A percentile compares a stretch with the other conserved stretches of the same genome.
phyloP scores from a whole-genome alignment of 805 yeast genomes.

The Suhomyces kilbournensis region DNA sequence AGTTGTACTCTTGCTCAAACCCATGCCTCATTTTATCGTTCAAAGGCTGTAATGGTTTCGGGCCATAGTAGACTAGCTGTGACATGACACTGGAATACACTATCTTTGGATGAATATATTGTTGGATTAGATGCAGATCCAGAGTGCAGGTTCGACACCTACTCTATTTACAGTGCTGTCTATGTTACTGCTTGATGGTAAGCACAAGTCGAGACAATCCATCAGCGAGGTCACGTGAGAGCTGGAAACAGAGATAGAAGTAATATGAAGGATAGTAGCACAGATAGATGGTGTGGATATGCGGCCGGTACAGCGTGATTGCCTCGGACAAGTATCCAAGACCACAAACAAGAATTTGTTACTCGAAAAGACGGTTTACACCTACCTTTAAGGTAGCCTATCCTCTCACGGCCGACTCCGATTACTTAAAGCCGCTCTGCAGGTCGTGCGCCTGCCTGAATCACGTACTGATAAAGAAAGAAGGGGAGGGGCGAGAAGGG shows the following conservation, averaged over 20 bases:
- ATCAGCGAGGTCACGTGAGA: not conserved
- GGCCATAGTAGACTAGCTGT: slow-evolving; percentile 22
- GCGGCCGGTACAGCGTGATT: not conserved
- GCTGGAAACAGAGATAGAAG: not conserved
- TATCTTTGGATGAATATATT: not conserved
- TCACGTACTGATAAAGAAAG: slow-evolving; percentile 3
- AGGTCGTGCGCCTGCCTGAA: not conserved
- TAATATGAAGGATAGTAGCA: not conserved
- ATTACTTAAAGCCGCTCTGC: not conserved
- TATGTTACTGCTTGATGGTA: not conserved
- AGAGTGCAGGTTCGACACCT: not conserved
- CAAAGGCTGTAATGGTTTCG: slow-evolving; percentile 43
- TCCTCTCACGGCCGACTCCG: not conserved
- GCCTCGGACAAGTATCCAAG: not conserved
- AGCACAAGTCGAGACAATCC: not conserved
- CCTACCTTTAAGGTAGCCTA: not conserved
- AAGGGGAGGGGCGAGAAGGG: not conserved
- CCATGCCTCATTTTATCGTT: slow-evolving; percentile 63
- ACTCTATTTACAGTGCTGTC: not conserved
- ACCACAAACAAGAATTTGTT: no score
- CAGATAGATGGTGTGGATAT: not conserved
- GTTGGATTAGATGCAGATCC: not conserved
- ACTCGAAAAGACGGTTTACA: no score
- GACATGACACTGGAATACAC: not conserved
- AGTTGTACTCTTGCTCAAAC: slow-evolving; percentile 58